Base-by-base conservation (phyloP, 148 eudicot genomes). In the Rhododendron molle region DNA sequence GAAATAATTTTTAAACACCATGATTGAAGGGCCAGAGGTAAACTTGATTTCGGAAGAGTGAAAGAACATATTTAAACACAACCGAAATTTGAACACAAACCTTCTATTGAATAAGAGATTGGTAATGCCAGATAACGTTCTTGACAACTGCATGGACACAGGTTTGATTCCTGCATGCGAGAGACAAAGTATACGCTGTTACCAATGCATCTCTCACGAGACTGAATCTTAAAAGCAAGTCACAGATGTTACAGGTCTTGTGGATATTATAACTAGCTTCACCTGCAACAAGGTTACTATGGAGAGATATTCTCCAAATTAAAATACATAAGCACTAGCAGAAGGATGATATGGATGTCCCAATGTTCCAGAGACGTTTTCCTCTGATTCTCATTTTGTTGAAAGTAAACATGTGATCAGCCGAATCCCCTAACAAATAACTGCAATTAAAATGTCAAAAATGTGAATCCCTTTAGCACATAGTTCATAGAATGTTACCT, bases 61-160 rank as follows among this genome's bases (percentile, higher is more conserved):
- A 15, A 78, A 83, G 12, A 40, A 32, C 73, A 79, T 47, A 18
- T 81, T 30, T 26, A 38, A 30, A 40, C 71, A 6, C 60, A 82
- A 1, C 49, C 0, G 14, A 26, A 54, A n/a, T 4, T 21, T 30
- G 73, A 76, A 83, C 46, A 60, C 87, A 52, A 82, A 94, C 98
- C 95, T 91, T 92, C 87, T 93, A 86, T 94, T 94, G 82, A 96
- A 95, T 69, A 95, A 85, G 80, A 96, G 89, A 90, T 94, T 88
- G 26, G 94, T 89, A 84, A 96, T 80, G 85, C 92, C 91, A 79
- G 93, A 90, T 32, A 95, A 88, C 26, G 90, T 83, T 90, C 90
- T 96, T 9, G 94, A 89, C 78, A 87, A 88, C 85, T 92, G 92
- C 97, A 93, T 90, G 23, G 85, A 90, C 0, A 89, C 91, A 85